A percentile compares a stretch with the other conserved stretches of the same genome.
Conservation (phyloP, 805 yeast species). For the Clavispora fructus region DNA sequence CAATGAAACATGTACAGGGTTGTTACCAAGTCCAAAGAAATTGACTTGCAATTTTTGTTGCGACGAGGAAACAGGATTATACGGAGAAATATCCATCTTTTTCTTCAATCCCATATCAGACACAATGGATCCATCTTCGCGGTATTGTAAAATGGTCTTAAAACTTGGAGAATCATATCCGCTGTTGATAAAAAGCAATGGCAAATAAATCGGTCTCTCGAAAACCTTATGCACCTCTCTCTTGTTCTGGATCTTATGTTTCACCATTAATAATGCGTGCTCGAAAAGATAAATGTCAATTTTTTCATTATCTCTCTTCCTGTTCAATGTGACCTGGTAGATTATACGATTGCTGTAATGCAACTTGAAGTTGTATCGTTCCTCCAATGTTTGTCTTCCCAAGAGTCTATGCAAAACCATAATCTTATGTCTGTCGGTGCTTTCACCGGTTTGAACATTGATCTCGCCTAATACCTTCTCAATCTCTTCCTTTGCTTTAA, state of each 20-base stretch:
- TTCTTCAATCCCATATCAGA: slow-evolving; percentile 30
- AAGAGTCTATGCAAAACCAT: slow-evolving; percentile 57
- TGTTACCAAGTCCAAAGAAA: slow-evolving; percentile 48
- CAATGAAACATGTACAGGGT: slow-evolving; percentile 49
- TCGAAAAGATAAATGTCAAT: slow-evolving; percentile 86
- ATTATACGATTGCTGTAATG: slow-evolving; percentile 78
- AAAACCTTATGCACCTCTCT: slow-evolving; percentile 88
- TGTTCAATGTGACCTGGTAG: slow-evolving; percentile 65
- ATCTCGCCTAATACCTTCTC: slow-evolving; percentile 71
- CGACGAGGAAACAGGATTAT: slow-evolving; percentile 21
- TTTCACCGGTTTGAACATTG: slow-evolving; percentile 86
- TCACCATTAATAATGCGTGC: slow-evolving; percentile 78
- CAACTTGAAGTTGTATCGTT: slow-evolving; percentile 78
- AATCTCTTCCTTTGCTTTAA: slow-evolving; percentile 69
- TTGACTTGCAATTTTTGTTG: slow-evolving; percentile 43
- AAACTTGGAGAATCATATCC: slow-evolving; percentile 74
- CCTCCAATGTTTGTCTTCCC: slow-evolving; percentile 75
- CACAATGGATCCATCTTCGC: slow-evolving; percentile 32
- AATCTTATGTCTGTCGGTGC: slow-evolving; percentile 86
- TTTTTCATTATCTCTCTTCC: slow-evolving; percentile 71
- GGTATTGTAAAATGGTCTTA: slow-evolving; percentile 32
- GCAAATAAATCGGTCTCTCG: slow-evolving; percentile 82
- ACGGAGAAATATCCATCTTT: slow-evolving; percentile 22
- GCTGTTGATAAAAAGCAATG: slow-evolving; percentile 66
- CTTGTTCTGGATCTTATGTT: slow-evolving; percentile 80